These are phyloP conservation scores for Dendryphion nanum DNA, from an alignment of 2,329 filamentous ascomycete genomes.

Conservation along the genomic window DNA sequence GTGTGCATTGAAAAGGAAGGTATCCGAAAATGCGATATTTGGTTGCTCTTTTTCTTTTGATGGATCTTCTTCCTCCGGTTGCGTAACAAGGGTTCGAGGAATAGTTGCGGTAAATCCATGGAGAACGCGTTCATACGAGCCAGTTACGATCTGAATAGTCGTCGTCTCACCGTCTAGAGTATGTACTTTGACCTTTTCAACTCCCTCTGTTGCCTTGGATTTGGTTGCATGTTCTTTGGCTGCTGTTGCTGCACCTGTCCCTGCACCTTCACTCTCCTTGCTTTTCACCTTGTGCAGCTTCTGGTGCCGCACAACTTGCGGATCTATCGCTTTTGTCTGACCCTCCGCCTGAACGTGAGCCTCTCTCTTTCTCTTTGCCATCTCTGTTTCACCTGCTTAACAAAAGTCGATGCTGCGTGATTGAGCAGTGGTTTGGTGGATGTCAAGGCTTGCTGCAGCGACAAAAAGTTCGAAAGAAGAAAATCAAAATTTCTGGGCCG, in stretches of 20 bases:
- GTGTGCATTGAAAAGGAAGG: slow-evolving; percentile 94
- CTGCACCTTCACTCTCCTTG: slow-evolving; percentile 14
- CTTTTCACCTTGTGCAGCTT: no score
- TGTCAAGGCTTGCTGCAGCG: no score
- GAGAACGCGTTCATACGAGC: slow-evolving; percentile 89
- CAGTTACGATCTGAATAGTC: slow-evolving; percentile 82
- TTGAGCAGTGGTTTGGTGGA: no score
- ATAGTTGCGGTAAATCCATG: slow-evolving; percentile 86
- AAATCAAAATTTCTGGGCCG: slow-evolving; percentile 3
- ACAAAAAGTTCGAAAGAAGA: no score
- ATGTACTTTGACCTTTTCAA: no score
- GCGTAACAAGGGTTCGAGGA: slow-evolving; percentile 36
- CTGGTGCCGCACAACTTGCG: no score
- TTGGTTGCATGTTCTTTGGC: slow-evolving; percentile 6
- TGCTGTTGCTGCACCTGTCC: slow-evolving; percentile 2
- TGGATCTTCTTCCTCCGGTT: slow-evolving; percentile 15
- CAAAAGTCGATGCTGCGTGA: no score
- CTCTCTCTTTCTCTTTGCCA: slow-evolving; percentile 39
- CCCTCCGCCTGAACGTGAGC: no score
- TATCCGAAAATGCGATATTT: slow-evolving; percentile 73
- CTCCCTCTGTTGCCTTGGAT: slow-evolving; percentile 1
- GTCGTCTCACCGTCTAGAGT: slow-evolving; percentile 10
- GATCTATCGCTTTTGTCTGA: no score
- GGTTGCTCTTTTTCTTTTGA: slow-evolving; percentile 19
- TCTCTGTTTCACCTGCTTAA: no score